phyloP scores from a whole-genome alignment of 1,284 basidiomycete species.

The Apiotrichum laibachii region DNA sequence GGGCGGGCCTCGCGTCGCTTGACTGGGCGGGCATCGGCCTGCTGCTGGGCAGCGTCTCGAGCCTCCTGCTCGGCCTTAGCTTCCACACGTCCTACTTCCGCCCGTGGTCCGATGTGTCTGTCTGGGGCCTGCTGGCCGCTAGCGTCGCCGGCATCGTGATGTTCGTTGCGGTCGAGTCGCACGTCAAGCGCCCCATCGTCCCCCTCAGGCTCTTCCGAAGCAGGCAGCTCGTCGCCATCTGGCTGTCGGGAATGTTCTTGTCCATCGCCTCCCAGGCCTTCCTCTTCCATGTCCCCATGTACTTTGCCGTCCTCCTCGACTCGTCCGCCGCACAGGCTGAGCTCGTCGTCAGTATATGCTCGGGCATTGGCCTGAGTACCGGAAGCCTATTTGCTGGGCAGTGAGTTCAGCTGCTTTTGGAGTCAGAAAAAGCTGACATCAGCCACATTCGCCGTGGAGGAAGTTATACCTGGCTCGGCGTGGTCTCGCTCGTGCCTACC shows the following conservation, averaged over 20 bases:
- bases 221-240: constrained; percentile 59
- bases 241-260: constrained; percentile 51
- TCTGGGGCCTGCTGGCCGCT: constrained; percentile 63
- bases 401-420: constrained; percentile 49
- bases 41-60: constrained; percentile 68
- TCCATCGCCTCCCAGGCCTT: constrained; percentile 69
- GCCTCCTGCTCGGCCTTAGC: constrained; percentile 71
- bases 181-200: constrained; percentile 73
- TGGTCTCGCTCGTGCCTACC: constrained; percentile 37
- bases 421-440: constrained; percentile 4
- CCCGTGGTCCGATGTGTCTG: constrained; percentile 68
- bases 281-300: constrained; percentile 50
- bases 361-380: constrained; percentile 73
- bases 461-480: constrained; percentile 39
- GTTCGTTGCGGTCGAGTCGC: constrained; percentile 71
- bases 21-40: constrained; percentile 51
- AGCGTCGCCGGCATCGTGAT: constrained; percentile 57
- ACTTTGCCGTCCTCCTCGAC: constrained; percentile 48
- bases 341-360: constrained; percentile 61
- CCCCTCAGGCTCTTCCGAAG: constrained; percentile 69
- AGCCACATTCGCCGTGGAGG: constrained; percentile 48
- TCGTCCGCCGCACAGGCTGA: constrained; percentile 44
- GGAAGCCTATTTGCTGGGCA: constrained; percentile 85
- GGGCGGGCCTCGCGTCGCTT: constrained; percentile 34
- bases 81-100: constrained; percentile 78